Evolutionary conservation across 352 stramenopile species (phyloP), one percentile per base, ranked within the genome.

Genomic region (Phytopythium sindhum): DNA sequence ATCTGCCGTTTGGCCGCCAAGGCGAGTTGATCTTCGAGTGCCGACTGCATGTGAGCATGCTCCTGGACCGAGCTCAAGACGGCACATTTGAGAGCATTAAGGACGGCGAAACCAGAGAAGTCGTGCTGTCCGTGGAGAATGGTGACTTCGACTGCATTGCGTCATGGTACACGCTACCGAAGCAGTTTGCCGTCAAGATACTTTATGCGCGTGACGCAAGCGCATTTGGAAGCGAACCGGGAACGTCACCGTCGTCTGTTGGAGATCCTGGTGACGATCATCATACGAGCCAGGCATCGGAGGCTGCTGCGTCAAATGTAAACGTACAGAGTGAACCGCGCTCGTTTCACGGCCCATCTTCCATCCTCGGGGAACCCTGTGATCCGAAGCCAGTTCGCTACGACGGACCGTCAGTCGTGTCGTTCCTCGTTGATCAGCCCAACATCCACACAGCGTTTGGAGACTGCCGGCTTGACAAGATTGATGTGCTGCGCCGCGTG

Each of bases 121-220:
- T 61, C 5, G 56, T 53, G 31, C 47, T 96, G 44, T 73, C 65
- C 4, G 65, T 93, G 8, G 77, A 83, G 21, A 84, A 81, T 14
- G 88, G 86, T 17, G 88, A 95, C 57, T 96, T 96, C 54, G 88
- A 96, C 63, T 90, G 72, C 60, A 84, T 94, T 56, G 93, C 88
- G 2, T 77, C 70, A 5, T 84, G 70, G n/a, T 86, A 91, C 29
- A 71, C 71, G 11, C 66, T 93, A 12, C 88, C 85, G 0, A 85
- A 83, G 59, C 65, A 88, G 4, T 96, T 96, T 61, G 60, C 66
- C 7, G 66, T 91, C 21, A 74, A 84, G 17, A 64, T 96, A 6
- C 60, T 76, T 41, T 94, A 78, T 52, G 65, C 73, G 11, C 81
- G 85, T 23, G 64, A 81, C 53, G 61, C 67, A 7, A 82, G 70